Percentiles rank a stretch among this genome's conserved stretches.
These are phyloP conservation scores for Mortierella sp. DNA, from an alignment of 371 early-diverging fungal genomes.

Conservation along the genomic window DNA sequence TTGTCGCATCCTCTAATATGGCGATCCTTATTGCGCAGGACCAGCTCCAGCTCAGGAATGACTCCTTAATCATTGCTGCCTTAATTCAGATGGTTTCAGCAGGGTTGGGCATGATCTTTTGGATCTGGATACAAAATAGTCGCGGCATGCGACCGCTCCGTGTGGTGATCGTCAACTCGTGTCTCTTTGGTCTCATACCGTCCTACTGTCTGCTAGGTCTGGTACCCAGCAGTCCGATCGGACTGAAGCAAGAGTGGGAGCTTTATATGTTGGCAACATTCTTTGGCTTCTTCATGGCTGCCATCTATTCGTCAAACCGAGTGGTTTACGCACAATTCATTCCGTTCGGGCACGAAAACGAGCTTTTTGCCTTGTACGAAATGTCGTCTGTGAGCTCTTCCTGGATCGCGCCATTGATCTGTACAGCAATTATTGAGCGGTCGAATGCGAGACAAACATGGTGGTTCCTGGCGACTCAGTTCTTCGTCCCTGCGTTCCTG, in stretches of 20 bases:
- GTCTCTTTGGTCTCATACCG: constrained; percentile 28
- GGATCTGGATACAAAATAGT: constrained; percentile 44
- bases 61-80: constrained; percentile 29
- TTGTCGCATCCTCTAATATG: constrained; percentile 37
- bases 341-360: constrained; percentile 44
- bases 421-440: constrained; percentile 42
- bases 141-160: constrained; percentile 28
- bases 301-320: constrained; percentile 42
- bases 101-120: constrained; percentile 32
- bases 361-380: constrained; percentile 49
- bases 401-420: constrained; percentile 48
- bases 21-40: constrained; percentile 44
- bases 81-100: constrained; percentile 32
- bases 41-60: constrained; percentile 25
- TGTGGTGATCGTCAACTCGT: constrained; percentile 35
- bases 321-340: constrained; percentile 49
- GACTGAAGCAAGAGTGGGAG: constrained; percentile 43
- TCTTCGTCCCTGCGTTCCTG: constrained; percentile 39
- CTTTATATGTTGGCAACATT: constrained; percentile 42
- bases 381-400: constrained; percentile 44
- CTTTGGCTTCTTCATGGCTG: constrained; percentile 40
- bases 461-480: constrained; percentile 40
- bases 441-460: constrained; percentile 37
- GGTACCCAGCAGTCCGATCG: constrained; percentile 27
- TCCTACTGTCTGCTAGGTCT: constrained; percentile 29